Conservation (phyloP, 345 rosid genomes). For the Conringia planisiliqua region DNA sequence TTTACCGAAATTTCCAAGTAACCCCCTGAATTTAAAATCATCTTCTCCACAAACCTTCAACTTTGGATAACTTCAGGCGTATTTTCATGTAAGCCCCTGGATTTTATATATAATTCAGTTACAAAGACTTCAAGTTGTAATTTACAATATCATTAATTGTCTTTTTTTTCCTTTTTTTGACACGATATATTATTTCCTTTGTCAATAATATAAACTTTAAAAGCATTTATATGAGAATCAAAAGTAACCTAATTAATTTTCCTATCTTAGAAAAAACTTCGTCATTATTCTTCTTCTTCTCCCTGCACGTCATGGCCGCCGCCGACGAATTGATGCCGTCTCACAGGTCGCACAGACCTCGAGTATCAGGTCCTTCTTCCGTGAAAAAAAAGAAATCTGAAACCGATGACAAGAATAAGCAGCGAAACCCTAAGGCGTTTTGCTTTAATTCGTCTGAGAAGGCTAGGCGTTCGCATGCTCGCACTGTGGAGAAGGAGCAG, state of each 20-base stretch:
- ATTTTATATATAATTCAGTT: too few species aligned
- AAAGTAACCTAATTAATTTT: too few species aligned
- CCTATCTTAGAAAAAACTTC: too few species aligned
- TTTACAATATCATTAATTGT: too few species aligned
- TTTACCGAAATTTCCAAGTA: neutral
- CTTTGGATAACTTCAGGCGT: neutral
- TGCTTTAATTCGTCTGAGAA: conserved; percentile 53
- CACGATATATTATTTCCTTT: too few species aligned
- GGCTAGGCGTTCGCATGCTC: conserved; percentile 64
- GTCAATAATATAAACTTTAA: too few species aligned
- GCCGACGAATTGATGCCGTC: conserved; percentile 35
- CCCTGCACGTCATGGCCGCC: conserved; percentile 39
- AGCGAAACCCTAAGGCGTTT: conserved; percentile 76
- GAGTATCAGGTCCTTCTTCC: conserved; percentile 59
- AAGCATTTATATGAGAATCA: too few species aligned
- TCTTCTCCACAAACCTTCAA: neutral
- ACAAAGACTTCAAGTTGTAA: too few species aligned
- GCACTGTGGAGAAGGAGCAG: conserved; percentile 74
- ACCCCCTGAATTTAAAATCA: neutral
- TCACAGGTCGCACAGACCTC: conserved; percentile 69
- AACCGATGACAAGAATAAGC: conserved; percentile 45
- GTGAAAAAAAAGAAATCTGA: conserved; percentile 47
- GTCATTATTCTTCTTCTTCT: neutral
- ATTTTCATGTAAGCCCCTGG: too few species aligned
- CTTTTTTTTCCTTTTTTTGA: too few species aligned